phyloP scores from a whole-genome alignment of 2,329 filamentous ascomycete genomes.

The Emmonsiellopsis sp. region DNA sequence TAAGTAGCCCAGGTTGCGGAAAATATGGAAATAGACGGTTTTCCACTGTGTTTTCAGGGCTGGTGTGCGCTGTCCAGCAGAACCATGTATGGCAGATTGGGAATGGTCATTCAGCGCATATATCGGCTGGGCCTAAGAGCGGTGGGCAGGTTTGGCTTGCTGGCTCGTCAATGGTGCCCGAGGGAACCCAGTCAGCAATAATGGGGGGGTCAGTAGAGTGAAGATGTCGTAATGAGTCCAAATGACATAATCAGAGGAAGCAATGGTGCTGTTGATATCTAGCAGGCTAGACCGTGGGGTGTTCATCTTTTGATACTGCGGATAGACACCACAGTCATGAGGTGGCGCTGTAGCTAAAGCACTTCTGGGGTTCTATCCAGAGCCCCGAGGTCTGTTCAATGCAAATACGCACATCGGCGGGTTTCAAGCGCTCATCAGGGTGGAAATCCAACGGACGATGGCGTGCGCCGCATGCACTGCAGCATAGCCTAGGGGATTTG shows the following conservation, averaged over 20 bases:
- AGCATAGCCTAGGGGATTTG: constrained; percentile 8
- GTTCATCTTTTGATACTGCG: too few relatives aligned
- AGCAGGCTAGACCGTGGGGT: too few relatives aligned
- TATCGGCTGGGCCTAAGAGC: constrained; percentile 2
- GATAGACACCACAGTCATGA: too few relatives aligned
- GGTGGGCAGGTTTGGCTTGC: background rate
- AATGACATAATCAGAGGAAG: background rate
- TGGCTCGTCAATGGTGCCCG: background rate
- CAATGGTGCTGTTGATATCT: too few relatives aligned
- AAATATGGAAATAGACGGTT: constrained; percentile 6
- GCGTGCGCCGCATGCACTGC: constrained; percentile 3
- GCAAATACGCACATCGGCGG: constrained; percentile 2
- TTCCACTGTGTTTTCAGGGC: constrained; percentile 4
- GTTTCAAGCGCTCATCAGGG: background rate
- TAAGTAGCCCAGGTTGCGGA: constrained; percentile 3
- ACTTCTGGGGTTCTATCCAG: constrained; percentile 5
- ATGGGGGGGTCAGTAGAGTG: constrained; percentile 5
- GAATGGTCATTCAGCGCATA: constrained; percentile 3
- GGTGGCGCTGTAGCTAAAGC: constrained; percentile 1
- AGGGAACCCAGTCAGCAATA: constrained; percentile 1
- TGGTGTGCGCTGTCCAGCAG: constrained; percentile 4
- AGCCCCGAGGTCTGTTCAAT: constrained; percentile 1
- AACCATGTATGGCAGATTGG: constrained; percentile 7
- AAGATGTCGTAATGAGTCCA: constrained; percentile 6
- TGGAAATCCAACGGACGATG: constrained; percentile 5